Percentiles rank a stretch among this genome's conserved stretches.
Evolutionary conservation across 31 red algal species (phyloP).

Genomic region (Asparagopsis taxiformis): DNA sequence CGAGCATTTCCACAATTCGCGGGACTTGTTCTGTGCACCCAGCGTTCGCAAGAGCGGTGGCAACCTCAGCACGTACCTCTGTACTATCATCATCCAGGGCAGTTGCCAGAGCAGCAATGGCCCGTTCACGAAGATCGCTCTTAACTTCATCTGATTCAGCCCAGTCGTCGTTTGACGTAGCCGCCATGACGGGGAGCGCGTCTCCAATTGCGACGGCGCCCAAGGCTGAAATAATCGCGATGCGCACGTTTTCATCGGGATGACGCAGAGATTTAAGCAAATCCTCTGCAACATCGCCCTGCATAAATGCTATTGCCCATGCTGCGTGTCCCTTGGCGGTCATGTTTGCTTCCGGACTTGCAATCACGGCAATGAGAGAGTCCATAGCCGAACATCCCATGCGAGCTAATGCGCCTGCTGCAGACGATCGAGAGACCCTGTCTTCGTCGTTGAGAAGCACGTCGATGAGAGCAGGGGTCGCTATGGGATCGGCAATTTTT

Average conservation of each 20-base stretch:
- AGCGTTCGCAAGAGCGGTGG: conserved; percentile 62
- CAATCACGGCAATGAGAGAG: conserved; percentile 36
- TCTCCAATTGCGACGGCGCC: conserved; percentile 72
- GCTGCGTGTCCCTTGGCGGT: conserved; percentile 71
- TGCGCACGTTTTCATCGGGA: conserved; percentile 44
- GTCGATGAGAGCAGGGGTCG: conserved; percentile 38
- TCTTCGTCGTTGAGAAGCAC: conserved; percentile 58
- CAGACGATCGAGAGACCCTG: conserved; percentile 60
- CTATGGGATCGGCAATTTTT: conserved; percentile 62
- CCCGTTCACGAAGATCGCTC: conserved; percentile 39
- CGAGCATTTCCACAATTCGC: conserved; percentile 27
- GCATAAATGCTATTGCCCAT: conserved; percentile 80
- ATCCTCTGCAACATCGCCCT: conserved; percentile 40
- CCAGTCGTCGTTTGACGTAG: conserved; percentile 61
- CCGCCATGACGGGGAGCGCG: conserved; percentile 59
- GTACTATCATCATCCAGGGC: conserved; percentile 47
- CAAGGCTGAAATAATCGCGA: conserved; percentile 58
- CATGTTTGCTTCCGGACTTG: conserved; percentile 40
- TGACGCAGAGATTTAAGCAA: conserved; percentile 33
- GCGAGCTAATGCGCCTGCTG: conserved; percentile 67
- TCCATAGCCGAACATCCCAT: conserved; percentile 52
- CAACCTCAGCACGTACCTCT: conserved; percentile 64
- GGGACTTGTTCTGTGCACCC: conserved; percentile 24
- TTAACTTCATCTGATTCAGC: conserved; percentile 19
- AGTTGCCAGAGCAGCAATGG: conserved; percentile 26